These are phyloP conservation scores for Saccharomyces uvarum DNA, from an alignment of 1,139 yeast species.

Conservation along the genomic window DNA sequence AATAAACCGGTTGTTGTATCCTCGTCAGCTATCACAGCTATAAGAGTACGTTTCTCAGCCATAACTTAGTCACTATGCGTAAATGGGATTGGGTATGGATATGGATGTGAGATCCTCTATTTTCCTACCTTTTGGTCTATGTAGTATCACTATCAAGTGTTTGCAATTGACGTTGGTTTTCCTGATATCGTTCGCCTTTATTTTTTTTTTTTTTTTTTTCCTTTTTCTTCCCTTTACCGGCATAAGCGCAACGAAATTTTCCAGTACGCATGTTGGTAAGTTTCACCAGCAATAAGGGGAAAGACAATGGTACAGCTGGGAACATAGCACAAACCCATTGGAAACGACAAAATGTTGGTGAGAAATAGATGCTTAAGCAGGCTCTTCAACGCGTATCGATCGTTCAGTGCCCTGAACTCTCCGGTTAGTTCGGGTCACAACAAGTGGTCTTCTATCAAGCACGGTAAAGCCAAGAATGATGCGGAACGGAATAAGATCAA, in stretches of 20 bases:
- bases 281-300: not conserved
- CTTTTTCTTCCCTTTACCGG: not conserved
- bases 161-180: not conserved
- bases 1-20: constrained; percentile 94
- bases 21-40: constrained; percentile 95
- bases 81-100: not conserved
- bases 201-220: not conserved
- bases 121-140: not conserved
- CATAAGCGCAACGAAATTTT: not conserved
- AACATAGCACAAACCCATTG: not conserved
- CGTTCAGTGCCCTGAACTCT: not conserved
- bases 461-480: constrained; percentile 89
- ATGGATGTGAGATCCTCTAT: not conserved
- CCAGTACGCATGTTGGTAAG: not conserved
- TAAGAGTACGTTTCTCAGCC: constrained; percentile 57
- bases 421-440: constrained; percentile 51
- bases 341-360: not conserved
- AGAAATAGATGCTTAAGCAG: not conserved
- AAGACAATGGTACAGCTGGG: not conserved
- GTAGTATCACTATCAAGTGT: not conserved
- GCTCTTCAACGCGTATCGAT: not conserved
- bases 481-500: constrained; percentile 65
- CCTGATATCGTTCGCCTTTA: not conserved
- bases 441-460: constrained; percentile 93
- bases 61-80: constrained; percentile 6